These are phyloP conservation scores for Epichloe sibirici DNA, from an alignment of 2,329 filamentous ascomycete genomes.

Conservation along the genomic window DNA sequence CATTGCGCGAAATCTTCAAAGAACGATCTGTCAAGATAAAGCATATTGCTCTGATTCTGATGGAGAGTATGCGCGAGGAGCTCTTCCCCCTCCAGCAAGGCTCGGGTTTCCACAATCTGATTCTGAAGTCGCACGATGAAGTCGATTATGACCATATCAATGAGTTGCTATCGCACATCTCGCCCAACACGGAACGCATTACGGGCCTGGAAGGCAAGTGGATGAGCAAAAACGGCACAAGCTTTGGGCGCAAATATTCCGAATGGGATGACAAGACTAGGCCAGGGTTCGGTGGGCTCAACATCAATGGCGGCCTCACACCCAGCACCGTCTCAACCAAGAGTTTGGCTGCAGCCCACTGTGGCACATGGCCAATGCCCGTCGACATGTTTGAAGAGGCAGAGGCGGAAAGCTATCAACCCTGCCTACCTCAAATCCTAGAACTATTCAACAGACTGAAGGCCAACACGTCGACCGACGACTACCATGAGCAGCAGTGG, in stretches of 20 bases:
- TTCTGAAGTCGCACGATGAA: slow-evolving; percentile 21
- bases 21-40: slow-evolving; percentile 24
- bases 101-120: slow-evolving; percentile 23
- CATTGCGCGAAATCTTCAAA: slow-evolving; percentile 13
- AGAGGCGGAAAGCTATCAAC: slow-evolving; percentile 31
- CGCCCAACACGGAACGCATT: slow-evolving; percentile 13
- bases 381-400: slow-evolving; percentile 29
- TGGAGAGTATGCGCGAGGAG: slow-evolving; percentile 33
- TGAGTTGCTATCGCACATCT: slow-evolving; percentile 12
- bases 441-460: slow-evolving; percentile 18
- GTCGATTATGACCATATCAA: slow-evolving; percentile 12
- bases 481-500: slow-evolving; percentile 17
- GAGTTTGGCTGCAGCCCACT: slow-evolving; percentile 27
- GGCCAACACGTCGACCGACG: slow-evolving; percentile 5
- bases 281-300: slow-evolving; percentile 26
- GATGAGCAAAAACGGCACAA: slow-evolving; percentile 7
- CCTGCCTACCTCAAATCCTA: slow-evolving; percentile 27
- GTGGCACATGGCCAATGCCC: slow-evolving; percentile 28
- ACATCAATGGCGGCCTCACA: slow-evolving; percentile 26
- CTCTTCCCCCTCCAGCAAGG: slow-evolving; percentile 30
- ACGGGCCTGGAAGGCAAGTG: slow-evolving; percentile 12
- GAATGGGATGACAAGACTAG: slow-evolving; percentile 10
- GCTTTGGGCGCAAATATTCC: background rate
- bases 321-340: slow-evolving; percentile 31
- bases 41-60: slow-evolving; percentile 28